A percentile compares a stretch with the other conserved stretches of the same genome.
Evolutionary conservation across 176 grass and related monocot species (phyloP).

Genomic region (Lolium perenne): DNA sequence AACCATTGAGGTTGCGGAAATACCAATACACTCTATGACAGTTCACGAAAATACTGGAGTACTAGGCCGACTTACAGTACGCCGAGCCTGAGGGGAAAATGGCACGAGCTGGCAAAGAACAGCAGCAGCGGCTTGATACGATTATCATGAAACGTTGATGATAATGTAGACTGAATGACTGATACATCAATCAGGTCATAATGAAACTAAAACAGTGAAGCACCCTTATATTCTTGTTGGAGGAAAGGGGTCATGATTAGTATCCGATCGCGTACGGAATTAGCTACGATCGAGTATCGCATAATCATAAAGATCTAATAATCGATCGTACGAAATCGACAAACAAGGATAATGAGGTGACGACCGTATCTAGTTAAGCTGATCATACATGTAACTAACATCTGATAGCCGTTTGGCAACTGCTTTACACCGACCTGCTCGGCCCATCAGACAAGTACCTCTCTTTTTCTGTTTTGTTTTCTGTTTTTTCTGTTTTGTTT

Average conservation of each 20-base stretch:
- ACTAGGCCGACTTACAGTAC: not conserved
- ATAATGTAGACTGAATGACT: not conserved
- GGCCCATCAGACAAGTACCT: no score
- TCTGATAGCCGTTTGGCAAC: no score
- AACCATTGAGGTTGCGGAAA: no score
- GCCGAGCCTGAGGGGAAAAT: not conserved
- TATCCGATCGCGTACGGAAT: not conserved
- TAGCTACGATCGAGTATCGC: not conserved
- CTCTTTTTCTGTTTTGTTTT: no score
- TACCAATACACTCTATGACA: no score
- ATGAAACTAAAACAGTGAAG: not conserved
- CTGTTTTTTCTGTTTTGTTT: no score
- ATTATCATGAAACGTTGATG: not conserved
- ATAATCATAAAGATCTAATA: not conserved
- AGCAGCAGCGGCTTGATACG: not conserved
- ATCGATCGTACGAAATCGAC: not conserved
- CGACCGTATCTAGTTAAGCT: no score
- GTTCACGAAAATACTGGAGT: no score
- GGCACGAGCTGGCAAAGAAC: not conserved
- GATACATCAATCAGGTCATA: not conserved
- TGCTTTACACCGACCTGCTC: no score
- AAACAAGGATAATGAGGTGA: not conserved
- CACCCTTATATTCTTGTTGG: not conserved
- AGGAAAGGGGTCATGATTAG: not conserved
- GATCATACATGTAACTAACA: no score